Percentiles rank a stretch among this genome's conserved stretches.
Conservation (phyloP, 441 rosid species). For the Brassica balearica region DNA sequence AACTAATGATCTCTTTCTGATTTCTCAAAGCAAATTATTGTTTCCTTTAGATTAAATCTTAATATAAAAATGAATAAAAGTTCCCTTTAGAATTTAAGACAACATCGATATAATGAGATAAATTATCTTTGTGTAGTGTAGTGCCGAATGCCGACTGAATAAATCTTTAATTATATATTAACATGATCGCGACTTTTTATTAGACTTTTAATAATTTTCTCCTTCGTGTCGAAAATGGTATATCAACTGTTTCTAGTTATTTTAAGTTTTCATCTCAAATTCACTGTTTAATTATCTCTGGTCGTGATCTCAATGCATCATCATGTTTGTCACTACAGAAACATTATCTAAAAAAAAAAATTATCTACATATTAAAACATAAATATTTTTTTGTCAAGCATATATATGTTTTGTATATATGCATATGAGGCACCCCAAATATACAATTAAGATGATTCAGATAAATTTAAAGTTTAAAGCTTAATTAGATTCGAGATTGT, state of each 20-base stretch:
- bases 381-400: background rate
- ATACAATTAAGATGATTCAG: slow-evolving; percentile 7
- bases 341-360: slow-evolving; percentile 4
- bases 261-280: slow-evolving; percentile 29
- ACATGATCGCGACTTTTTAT: slow-evolving; percentile 29
- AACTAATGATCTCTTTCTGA: background rate
- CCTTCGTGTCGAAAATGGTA: slow-evolving; percentile 33
- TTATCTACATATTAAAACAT: background rate
- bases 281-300: slow-evolving; percentile 34
- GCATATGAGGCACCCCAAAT: background rate
- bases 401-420: background rate
- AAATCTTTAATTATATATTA: slow-evolving; percentile 12
- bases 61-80: slow-evolving; percentile 15
- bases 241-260: slow-evolving; percentile 41
- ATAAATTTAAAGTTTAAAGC: slow-evolving; percentile 5
- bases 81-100: slow-evolving; percentile 26
- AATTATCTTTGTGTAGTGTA: background rate
- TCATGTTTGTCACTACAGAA: slow-evolving; percentile 44
- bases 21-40: slow-evolving; percentile 3
- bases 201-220: slow-evolving; percentile 23
- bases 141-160: slow-evolving; percentile 38
- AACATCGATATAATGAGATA: slow-evolving; percentile 10
- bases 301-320: slow-evolving; percentile 35
- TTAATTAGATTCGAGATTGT: slow-evolving; percentile 8
- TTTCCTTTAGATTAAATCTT: slow-evolving; percentile 8